Evolutionary conservation across 2,329 filamentous ascomycete genomes (phyloP).

Genomic region (Colletotrichum higginsianum): DNA sequence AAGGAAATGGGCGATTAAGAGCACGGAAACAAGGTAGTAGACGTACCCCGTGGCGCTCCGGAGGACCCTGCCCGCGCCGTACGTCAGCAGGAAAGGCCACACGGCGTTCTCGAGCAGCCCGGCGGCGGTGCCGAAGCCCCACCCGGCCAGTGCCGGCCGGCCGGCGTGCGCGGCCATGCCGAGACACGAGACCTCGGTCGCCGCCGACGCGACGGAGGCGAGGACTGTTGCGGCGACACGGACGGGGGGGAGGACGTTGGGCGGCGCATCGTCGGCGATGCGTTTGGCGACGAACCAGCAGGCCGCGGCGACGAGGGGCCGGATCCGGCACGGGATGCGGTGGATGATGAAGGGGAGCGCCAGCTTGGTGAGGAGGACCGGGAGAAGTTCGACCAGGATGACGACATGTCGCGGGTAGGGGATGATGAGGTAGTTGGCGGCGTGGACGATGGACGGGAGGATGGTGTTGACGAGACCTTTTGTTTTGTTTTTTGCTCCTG

Average conservation of each 20-base stretch:
- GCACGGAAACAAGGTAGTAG: conserved; percentile 47
- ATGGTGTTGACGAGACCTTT: conserved; percentile 51
- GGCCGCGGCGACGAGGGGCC: conserved; percentile 47
- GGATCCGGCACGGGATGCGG: conserved; percentile 47
- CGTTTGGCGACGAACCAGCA: conserved; percentile 50
- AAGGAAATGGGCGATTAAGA: conserved; percentile 49
- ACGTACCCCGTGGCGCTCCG: conserved; percentile 49
- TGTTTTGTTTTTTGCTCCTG: background rate
- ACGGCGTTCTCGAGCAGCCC: conserved; percentile 49
- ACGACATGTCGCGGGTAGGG: conserved; percentile 52
- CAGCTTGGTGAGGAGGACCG: conserved; percentile 50
- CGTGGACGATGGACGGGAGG: conserved; percentile 50
- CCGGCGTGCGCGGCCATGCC: conserved; percentile 50
- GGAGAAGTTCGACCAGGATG: conserved; percentile 51
- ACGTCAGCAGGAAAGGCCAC: conserved; percentile 50
- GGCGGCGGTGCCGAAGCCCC: conserved; percentile 53
- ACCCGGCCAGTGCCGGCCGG: conserved; percentile 51
- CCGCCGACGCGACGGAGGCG: conserved; percentile 49
- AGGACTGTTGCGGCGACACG: conserved; percentile 50
- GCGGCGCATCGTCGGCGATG: conserved; percentile 49
- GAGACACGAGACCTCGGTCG: conserved; percentile 52
- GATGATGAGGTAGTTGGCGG: conserved; percentile 54
- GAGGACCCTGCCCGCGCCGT: conserved; percentile 47
- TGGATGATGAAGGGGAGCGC: conserved; percentile 49
- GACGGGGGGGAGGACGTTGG: conserved; percentile 51